Evolutionary conservation across 352 stramenopile genomes (phyloP).

Genomic region (Globisporangium nodosum): DNA sequence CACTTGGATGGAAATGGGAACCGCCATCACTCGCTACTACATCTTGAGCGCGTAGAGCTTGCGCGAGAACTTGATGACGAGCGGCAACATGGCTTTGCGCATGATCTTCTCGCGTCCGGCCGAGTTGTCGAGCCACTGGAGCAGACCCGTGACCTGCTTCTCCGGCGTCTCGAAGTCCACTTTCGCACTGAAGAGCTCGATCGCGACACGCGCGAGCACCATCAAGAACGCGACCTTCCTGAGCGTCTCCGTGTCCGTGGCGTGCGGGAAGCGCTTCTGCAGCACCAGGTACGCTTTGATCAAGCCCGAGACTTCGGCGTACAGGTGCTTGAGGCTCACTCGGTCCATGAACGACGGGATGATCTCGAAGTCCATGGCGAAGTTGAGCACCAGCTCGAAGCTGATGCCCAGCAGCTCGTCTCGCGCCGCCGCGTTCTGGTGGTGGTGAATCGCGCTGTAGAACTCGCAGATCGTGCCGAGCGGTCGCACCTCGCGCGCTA

Average conservation of each 20-base stretch:
- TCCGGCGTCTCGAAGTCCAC: slow-evolving; percentile 66
- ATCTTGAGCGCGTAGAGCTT: slow-evolving; percentile 50
- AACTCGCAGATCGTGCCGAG: slow-evolving; percentile 68
- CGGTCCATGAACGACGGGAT: slow-evolving; percentile 79
- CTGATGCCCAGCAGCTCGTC: slow-evolving; percentile 53
- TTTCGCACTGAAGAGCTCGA: slow-evolving; percentile 63
- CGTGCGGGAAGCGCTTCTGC: slow-evolving; percentile 49
- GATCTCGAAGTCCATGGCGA: slow-evolving; percentile 78
- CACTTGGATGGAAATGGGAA: not conserved
- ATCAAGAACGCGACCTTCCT: slow-evolving; percentile 73
- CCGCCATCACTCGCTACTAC: not conserved
- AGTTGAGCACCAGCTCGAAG: slow-evolving; percentile 60
- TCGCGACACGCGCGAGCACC: slow-evolving; percentile 53
- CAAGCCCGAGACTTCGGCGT: slow-evolving; percentile 47
- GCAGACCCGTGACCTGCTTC: slow-evolving; percentile 56
- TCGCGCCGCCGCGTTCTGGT: slow-evolving; percentile 17
- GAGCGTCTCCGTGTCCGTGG: slow-evolving; percentile 51
- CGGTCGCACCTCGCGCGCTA: slow-evolving; percentile 62
- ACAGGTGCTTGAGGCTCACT: slow-evolving; percentile 63
- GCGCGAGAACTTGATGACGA: slow-evolving; percentile 71
- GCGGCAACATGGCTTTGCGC: slow-evolving; percentile 49
- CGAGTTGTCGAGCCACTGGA: slow-evolving; percentile 80
- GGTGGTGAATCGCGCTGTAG: slow-evolving; percentile 52
- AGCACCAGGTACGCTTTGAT: slow-evolving; percentile 59
- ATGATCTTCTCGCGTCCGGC: slow-evolving; percentile 61